phyloP scores from a whole-genome alignment of 345 rosid genomes.

The Hypericum perforatum region DNA sequence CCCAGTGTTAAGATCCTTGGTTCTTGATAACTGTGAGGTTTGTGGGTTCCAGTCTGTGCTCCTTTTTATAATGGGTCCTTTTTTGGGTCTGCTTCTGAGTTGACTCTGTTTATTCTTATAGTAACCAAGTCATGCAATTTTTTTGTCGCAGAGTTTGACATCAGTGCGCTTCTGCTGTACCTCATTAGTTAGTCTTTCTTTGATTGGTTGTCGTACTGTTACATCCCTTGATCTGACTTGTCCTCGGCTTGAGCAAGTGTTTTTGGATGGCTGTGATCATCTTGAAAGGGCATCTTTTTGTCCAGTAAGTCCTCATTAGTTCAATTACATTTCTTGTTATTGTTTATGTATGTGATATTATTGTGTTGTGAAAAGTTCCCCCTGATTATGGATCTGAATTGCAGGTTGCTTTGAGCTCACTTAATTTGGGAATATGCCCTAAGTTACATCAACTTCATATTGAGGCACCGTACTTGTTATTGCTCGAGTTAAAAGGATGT shows the following conservation, averaged over 20 bases:
- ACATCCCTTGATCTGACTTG: constrained; percentile 67
- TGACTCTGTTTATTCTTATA: too few species aligned
- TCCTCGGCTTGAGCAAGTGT: constrained; percentile 72
- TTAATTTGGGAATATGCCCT: constrained; percentile 92
- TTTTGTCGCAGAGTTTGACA: constrained; percentile 58
- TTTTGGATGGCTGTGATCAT: constrained; percentile 98
- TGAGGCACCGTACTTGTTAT: constrained; percentile 69
- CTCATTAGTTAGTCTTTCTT: constrained; percentile 73
- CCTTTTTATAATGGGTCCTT: too few species aligned
- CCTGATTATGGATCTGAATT: too few species aligned
- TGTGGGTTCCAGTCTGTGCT: constrained; percentile 10
- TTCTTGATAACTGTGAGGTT: constrained; percentile 95
- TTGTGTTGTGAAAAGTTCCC: too few species aligned
- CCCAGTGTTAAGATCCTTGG: constrained; percentile 76
- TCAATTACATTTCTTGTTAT: not conserved
- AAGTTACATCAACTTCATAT: constrained; percentile 61
- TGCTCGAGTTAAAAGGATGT: constrained; percentile 96
- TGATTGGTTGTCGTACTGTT: constrained; percentile 81
- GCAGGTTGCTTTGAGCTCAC: constrained; percentile 78
- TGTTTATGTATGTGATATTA: too few species aligned
- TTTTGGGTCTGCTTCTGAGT: too few species aligned
- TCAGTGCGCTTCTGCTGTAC: constrained; percentile 60
- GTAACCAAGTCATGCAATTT: too few species aligned
- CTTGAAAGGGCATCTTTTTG: constrained; percentile 77
- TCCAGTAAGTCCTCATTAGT: constrained; percentile 53